Conservation (phyloP, 2,329 filamentous ascomycete genomes). For the Colletotrichum destructivum region DNA sequence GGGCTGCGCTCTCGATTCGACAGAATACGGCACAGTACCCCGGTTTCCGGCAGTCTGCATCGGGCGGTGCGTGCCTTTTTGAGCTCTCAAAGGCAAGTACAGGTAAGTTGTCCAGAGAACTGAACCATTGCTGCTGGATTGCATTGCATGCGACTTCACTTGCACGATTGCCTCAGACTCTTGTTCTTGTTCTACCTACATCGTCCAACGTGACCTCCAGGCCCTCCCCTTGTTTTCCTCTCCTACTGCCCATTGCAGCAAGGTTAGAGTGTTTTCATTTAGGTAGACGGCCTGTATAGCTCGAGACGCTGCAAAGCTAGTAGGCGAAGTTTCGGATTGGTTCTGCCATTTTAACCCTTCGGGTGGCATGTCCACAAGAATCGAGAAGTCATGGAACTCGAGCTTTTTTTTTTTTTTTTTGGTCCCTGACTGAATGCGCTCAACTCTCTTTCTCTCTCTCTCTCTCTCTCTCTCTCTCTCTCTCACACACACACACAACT, state of each 20-base stretch:
- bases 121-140: no score
- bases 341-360: background rate
- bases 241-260: background rate
- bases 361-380: background rate
- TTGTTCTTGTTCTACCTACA: background rate
- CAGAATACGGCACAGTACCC: no score
- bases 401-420: no score
- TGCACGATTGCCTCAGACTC: background rate
- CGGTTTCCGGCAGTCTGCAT: no score
- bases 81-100: background rate
- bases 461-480: background rate
- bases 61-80: no score
- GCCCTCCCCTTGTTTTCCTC: background rate
- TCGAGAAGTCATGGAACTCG: no score
- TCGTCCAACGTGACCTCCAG: background rate
- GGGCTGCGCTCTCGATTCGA: no score
- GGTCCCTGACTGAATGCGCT: background rate
- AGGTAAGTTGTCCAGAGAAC: background rate
- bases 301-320: conserved; percentile 11
- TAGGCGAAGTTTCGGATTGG: background rate
- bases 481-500: no score
- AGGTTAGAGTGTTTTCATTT: background rate
- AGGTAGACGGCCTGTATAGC: background rate
- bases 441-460: conserved; percentile 26
- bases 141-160: no score